A percentile compares a stretch with the other conserved stretches of the same genome.
phyloP scores from a whole-genome alignment of 163 green algal species.

The Prototheca wickerhamii region DNA sequence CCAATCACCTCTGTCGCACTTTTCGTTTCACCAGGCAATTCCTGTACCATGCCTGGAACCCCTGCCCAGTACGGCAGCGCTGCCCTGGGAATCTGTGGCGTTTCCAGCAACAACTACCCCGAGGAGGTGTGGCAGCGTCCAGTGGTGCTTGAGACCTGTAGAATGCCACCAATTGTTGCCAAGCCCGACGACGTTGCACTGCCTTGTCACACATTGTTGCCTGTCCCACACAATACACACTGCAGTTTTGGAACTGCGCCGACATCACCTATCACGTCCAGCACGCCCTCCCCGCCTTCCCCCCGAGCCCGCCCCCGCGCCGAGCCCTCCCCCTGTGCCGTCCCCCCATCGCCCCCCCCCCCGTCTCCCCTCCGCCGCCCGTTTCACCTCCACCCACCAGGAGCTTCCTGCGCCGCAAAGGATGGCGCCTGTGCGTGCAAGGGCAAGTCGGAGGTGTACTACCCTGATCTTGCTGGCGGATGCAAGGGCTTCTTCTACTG shows the following conservation, averaged over 20 bases:
- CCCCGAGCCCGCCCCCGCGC: no score
- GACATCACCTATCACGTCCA: slow-evolving; percentile 10
- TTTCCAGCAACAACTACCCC: not conserved
- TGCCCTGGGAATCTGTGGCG: not conserved
- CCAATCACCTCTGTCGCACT: not conserved
- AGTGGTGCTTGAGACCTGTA: no score
- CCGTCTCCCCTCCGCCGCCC: no score
- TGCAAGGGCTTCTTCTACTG: no score
- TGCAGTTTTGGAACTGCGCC: slow-evolving; percentile 22
- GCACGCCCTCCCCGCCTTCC: not conserved
- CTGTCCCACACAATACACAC: no score
- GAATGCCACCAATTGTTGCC: no score
- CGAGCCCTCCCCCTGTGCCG: no score
- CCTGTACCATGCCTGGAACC: not conserved
- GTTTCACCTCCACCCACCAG: no score
- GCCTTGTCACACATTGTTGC: no score
- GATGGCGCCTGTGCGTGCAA: not conserved
- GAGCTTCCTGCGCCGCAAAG: not conserved
- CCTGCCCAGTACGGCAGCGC: not conserved
- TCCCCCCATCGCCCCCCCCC: not conserved
- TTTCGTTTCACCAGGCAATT: not conserved
- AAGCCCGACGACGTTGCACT: no score
- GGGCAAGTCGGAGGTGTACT: not conserved
- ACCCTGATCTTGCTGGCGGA: no score
- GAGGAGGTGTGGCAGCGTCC: no score